A percentile compares a stretch with the other conserved stretches of the same genome.
These are phyloP conservation scores for Globisporangium nodosum DNA, from an alignment of 352 stramenopile genomes.

Conservation along the genomic window DNA sequence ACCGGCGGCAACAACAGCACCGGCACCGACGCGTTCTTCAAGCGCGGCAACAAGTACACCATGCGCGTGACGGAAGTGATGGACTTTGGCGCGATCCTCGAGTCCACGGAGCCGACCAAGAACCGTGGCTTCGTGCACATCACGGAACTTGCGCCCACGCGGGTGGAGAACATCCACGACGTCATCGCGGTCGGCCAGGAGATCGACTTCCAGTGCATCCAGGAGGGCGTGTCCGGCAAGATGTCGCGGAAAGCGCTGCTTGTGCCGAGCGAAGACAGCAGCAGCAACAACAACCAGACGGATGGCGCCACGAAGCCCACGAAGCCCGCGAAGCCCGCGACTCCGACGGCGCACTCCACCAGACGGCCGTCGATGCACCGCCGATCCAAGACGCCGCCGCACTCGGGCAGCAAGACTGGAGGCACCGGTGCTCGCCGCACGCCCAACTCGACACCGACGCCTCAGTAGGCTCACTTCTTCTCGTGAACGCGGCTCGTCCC, in stretches of 20 bases:
- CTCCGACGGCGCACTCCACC: conserved; percentile 8
- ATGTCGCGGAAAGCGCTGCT: conserved; percentile 74
- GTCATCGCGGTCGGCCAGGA: conserved; percentile 61
- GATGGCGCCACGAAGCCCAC: neutral
- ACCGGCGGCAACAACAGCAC: conserved; percentile 9
- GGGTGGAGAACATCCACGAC: conserved; percentile 61
- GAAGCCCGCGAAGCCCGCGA: conserved; percentile 1
- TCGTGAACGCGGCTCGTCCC: neutral
- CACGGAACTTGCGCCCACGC: conserved; percentile 81
- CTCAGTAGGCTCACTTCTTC: neutral
- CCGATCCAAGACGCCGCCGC: conserved; percentile 10
- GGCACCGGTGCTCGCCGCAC: conserved; percentile 3
- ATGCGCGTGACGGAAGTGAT: conserved; percentile 92
- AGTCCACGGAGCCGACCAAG: conserved; percentile 52
- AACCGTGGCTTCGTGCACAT: conserved; percentile 94
- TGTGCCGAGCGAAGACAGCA: neutral
- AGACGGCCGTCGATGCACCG: conserved; percentile 27
- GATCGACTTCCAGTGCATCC: conserved; percentile 76
- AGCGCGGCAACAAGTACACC: conserved; percentile 86
- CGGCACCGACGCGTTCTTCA: conserved; percentile 52
- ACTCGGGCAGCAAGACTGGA: conserved; percentile 7
- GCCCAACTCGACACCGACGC: conserved; percentile 4
- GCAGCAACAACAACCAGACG: conserved; percentile 1
- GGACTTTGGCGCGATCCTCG: conserved; percentile 94
- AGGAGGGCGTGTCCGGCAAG: conserved; percentile 72